Evolutionary conservation across 208 protist genomes (phyloP).

Genomic region (Wallacemonas sp.): DNA sequence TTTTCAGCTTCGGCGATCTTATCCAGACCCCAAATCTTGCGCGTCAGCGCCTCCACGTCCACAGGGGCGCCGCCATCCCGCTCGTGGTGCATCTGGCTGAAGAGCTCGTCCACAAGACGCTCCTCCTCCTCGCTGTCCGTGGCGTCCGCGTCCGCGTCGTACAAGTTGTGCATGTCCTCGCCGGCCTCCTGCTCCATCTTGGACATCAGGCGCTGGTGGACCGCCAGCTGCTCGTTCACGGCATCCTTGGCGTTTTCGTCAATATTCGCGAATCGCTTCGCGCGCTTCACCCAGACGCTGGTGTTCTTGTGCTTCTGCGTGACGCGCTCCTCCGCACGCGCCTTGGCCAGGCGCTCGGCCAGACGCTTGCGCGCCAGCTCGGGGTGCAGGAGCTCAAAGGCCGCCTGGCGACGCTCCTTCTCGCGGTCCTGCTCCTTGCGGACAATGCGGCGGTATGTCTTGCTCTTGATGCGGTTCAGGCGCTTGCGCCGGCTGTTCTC

Average conservation of each 20-base stretch:
- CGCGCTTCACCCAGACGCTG: conserved; percentile 90
- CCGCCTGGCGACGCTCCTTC: conserved; percentile 74
- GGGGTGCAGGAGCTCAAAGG: conserved; percentile 88
- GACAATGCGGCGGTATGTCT: conserved; percentile 92
- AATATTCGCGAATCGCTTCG: conserved; percentile 83
- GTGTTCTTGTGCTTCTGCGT: conserved; percentile 94
- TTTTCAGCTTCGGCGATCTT: conserved; percentile 15
- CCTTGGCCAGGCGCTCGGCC: conserved; percentile 75
- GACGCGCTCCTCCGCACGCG: conserved; percentile 85
- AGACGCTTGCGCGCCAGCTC: conserved; percentile 76
- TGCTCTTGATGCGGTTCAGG: conserved; percentile 93
- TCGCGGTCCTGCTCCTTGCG: conserved; percentile 92
- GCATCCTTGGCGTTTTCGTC: conserved; percentile 83
- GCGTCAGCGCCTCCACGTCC: conserved; percentile 16
- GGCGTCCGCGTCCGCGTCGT: conserved; percentile 45
- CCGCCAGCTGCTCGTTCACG: conserved; percentile 82
- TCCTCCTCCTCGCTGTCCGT: conserved; percentile 64
- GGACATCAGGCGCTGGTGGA: conserved; percentile 89
- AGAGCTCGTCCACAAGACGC: conserved; percentile 78
- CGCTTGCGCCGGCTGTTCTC: conserved; percentile 86
- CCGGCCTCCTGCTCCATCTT: conserved; percentile 90
- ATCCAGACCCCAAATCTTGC: conserved; percentile 5
- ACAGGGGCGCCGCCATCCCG: conserved; percentile 22
- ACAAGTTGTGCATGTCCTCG: conserved; percentile 61
- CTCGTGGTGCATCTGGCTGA: conserved; percentile 42